phyloP scores from a whole-genome alignment of 805 yeast species.

The Wickerhamomyces pijperi region DNA sequence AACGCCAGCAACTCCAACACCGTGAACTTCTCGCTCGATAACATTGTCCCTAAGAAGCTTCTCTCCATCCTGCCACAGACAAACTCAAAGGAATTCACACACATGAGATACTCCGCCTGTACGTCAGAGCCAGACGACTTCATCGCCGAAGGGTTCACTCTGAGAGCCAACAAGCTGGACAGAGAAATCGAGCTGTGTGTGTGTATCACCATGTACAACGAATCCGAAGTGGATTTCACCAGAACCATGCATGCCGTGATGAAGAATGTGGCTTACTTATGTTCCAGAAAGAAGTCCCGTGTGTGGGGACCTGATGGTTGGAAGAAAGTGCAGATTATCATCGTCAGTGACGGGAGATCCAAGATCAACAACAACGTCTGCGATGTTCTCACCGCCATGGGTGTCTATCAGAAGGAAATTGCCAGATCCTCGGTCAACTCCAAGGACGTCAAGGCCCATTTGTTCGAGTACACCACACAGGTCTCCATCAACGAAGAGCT shows the following conservation, averaged over 20 bases:
- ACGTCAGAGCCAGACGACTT: constrained; percentile 89
- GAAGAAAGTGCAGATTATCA: constrained; percentile 89
- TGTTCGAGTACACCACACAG: constrained; percentile 94
- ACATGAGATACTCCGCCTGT: constrained; percentile 96
- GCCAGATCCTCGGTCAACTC: constrained; percentile 91
- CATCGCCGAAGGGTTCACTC: constrained; percentile 65
- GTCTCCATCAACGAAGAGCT: constrained; percentile 82
- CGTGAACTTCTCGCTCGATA: constrained; percentile 82
- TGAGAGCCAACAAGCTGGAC: constrained; percentile 76
- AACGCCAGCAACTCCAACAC: constrained; percentile 26
- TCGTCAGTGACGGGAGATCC: constrained; percentile 90
- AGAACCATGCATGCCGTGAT: constrained; percentile 92
- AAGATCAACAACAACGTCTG: constrained; percentile 78
- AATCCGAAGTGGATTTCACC: constrained; percentile 80
- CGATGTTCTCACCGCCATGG: constrained; percentile 86
- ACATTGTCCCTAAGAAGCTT: constrained; percentile 87
- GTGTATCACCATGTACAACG: constrained; percentile 96
- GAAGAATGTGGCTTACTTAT: constrained; percentile 81
- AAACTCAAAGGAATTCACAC: constrained; percentile 85
- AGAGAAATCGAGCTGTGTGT: constrained; percentile 88
- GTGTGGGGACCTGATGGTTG: constrained; percentile 96
- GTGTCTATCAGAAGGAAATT: constrained; percentile 94
- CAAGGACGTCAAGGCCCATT: constrained; percentile 83
- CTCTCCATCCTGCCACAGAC: constrained; percentile 76
- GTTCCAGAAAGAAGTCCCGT: constrained; percentile 68